Evolutionary conservation across 495 filamentous ascomycete genomes (phyloP).

Genomic region (Emericellopsis terricola): DNA sequence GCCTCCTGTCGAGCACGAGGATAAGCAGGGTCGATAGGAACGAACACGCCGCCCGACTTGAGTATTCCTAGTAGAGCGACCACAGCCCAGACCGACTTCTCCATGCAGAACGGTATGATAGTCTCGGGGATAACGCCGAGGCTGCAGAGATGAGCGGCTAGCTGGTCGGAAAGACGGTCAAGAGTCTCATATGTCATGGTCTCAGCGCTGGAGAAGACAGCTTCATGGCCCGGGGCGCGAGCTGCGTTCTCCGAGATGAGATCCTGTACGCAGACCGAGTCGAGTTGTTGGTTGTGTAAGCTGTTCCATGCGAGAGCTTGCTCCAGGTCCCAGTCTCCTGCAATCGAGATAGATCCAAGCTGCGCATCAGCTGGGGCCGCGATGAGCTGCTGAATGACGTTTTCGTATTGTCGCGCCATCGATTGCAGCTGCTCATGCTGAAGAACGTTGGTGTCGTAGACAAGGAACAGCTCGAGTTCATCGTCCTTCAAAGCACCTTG

Average conservation of each 20-base stretch:
- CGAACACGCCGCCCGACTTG: constrained; percentile 7
- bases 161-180: background rate
- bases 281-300: too few relatives aligned
- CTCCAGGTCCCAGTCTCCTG: constrained; percentile 1
- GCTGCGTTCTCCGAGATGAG: background rate
- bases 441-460: constrained; percentile 7
- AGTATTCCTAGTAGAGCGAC: constrained; percentile 29
- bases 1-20: background rate
- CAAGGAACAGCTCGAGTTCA: constrained; percentile 3
- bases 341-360: background rate
- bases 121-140: constrained; percentile 19
- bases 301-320: constrained; percentile 1
- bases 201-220: constrained; percentile 1
- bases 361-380: background rate
- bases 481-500: constrained; percentile 4
- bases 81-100: constrained; percentile 24
- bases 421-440: constrained; percentile 4
- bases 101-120: constrained; percentile 25
- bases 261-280: background rate
- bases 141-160: constrained; percentile 23
- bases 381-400: constrained; percentile 1
- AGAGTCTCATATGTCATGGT: background rate
- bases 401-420: constrained; percentile 7
- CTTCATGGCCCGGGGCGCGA: background rate
- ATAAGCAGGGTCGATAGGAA: constrained; percentile 1